Evolutionary conservation across 2,329 filamentous ascomycete species (phyloP).

Genomic region (Clarireedia homoeocarpa): DNA sequence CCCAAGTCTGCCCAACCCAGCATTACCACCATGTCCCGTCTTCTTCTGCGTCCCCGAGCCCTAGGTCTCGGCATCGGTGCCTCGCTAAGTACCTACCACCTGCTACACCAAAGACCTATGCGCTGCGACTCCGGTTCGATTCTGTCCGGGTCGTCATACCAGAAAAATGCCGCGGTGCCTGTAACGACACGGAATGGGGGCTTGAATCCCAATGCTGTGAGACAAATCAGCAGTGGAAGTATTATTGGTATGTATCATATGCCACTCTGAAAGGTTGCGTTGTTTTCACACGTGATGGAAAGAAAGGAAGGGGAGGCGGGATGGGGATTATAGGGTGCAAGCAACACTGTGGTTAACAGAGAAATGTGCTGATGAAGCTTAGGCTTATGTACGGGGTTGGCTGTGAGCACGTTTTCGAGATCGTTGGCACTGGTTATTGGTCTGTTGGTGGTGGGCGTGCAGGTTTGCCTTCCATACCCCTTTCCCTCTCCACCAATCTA

Average conservation of each 20-base stretch:
- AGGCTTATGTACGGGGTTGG: slow-evolving; percentile 33
- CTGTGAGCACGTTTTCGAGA: slow-evolving; percentile 63
- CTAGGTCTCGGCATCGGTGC: slow-evolving; percentile 31
- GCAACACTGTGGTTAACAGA: neutral
- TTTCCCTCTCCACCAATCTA: neutral
- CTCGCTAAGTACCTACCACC: slow-evolving; percentile 27
- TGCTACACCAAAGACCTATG: slow-evolving; percentile 25
- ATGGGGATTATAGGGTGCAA: neutral
- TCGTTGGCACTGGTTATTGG: slow-evolving; percentile 61
- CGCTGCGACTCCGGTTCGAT: slow-evolving; percentile 24
- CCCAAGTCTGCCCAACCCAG: neutral
- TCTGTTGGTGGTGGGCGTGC: slow-evolving; percentile 47
- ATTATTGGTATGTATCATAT: slow-evolving; percentile 24
- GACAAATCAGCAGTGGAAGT: slow-evolving; percentile 28
- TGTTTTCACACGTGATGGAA: neutral
- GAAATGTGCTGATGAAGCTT: neutral
- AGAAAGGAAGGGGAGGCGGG: too few species aligned
- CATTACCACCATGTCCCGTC: slow-evolving; percentile 21
- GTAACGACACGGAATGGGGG: slow-evolving; percentile 12
- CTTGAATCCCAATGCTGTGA: slow-evolving; percentile 24
- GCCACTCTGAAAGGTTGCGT: too few species aligned
- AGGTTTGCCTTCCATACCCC: slow-evolving; percentile 14
- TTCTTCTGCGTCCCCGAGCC: slow-evolving; percentile 26
- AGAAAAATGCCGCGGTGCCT: slow-evolving; percentile 26
- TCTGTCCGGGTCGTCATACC: slow-evolving; percentile 15